Percentiles rank a stretch among this genome's conserved stretches.
Evolutionary conservation across 495 filamentous ascomycete genomes (phyloP).

Genomic region (Podospora pseudoanserina): DNA sequence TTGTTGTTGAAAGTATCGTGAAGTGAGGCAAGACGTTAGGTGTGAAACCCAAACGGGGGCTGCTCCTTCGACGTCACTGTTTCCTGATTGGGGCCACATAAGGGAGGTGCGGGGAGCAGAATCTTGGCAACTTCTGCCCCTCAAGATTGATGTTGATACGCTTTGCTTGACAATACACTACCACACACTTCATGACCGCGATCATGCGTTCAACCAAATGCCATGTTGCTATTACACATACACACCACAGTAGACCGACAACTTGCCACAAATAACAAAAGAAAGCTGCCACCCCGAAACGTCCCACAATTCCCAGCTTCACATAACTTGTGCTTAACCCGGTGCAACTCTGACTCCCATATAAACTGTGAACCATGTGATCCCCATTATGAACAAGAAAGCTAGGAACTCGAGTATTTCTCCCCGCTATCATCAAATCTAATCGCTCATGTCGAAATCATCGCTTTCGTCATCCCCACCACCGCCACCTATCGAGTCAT

Average conservation of each 20-base stretch:
- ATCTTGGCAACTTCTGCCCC: neutral
- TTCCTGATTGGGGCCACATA: neutral
- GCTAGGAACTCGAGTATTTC: neutral
- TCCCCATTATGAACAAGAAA: neutral
- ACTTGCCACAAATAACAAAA: conserved; percentile 10
- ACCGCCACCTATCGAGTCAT: conserved; percentile 38
- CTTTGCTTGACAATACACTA: neutral
- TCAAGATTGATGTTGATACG: no score
- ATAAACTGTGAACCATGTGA: neutral
- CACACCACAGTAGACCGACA: neutral
- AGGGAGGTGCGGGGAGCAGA: neutral
- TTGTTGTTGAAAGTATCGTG: neutral
- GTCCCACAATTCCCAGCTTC: neutral
- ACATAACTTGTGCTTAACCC: neutral
- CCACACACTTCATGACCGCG: neutral
- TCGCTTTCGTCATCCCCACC: conserved; percentile 20
- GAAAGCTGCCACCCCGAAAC: conserved; percentile 4
- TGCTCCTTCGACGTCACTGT: neutral
- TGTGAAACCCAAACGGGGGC: neutral
- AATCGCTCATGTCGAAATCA: conserved; percentile 31
- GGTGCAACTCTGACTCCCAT: neutral
- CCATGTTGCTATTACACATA: neutral
- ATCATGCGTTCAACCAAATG: neutral
- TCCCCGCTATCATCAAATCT: neutral
- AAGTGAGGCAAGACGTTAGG: neutral